Percentiles rank a stretch among this genome's conserved stretches.
These are phyloP conservation scores for Blastobotrys persicus DNA, from an alignment of 1,139 yeast species.

Conservation along the genomic window DNA sequence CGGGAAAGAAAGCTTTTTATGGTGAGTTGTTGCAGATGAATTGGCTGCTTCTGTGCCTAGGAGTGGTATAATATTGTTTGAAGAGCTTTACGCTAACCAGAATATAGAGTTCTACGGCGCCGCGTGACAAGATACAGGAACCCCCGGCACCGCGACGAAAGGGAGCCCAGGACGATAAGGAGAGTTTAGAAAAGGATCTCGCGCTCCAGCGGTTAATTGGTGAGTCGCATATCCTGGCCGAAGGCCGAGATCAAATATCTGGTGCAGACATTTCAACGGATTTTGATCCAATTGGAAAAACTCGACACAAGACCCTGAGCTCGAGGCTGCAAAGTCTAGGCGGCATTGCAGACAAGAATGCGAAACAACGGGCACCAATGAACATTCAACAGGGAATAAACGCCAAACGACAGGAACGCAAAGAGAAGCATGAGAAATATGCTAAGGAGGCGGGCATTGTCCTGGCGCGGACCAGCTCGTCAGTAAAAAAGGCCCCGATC, in stretches of 20 bases:
- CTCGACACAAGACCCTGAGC: slow-evolving; percentile 70
- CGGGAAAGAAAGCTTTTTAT: slow-evolving; percentile 46
- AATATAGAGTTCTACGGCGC: slow-evolving; percentile 40
- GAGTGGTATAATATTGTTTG: not conserved
- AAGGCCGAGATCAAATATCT: slow-evolving; percentile 45
- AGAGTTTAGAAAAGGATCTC: slow-evolving; percentile 65
- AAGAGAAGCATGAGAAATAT: slow-evolving; percentile 61
- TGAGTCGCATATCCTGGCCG: slow-evolving; percentile 83
- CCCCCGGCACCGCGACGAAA: slow-evolving; percentile 23
- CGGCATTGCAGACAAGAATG: slow-evolving; percentile 38
- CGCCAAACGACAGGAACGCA: slow-evolving; percentile 50
- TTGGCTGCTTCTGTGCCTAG: not conserved
- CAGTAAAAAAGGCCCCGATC: slow-evolving; percentile 29
- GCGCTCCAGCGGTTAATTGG: slow-evolving; percentile 76
- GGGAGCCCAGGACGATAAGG: slow-evolving; percentile 30
- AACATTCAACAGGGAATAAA: slow-evolving; percentile 81
- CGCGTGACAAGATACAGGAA: slow-evolving; percentile 35
- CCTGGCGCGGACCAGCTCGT: slow-evolving; percentile 57
- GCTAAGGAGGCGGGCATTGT: slow-evolving; percentile 90
- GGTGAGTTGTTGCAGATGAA: no score
- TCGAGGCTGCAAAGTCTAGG: slow-evolving; percentile 57
- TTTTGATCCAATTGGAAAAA: slow-evolving; percentile 75
- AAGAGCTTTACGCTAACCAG: not conserved
- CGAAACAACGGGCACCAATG: slow-evolving; percentile 82
- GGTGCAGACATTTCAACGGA: slow-evolving; percentile 78